Base-by-base conservation (phyloP, 2,329 filamentous ascomycete species). In the Magnaporthales sp. region DNA sequence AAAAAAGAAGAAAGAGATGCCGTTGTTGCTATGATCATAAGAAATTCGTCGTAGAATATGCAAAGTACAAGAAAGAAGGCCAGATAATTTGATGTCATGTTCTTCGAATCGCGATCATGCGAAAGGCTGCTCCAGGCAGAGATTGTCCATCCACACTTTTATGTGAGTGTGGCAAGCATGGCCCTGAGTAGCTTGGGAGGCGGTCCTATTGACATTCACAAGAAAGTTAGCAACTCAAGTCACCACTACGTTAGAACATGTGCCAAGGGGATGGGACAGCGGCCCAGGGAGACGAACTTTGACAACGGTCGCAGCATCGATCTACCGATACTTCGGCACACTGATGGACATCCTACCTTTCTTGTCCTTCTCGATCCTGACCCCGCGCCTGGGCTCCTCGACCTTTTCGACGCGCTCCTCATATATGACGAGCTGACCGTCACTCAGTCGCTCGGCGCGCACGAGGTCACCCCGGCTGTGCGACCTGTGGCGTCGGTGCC, bases 331-430 rank as follows among this genome's bases (percentile, higher is more conserved):
- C 80, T 88, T 87, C 74, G 90, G 91, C 78, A 91, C 86, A 81
- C 90, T 91, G 81, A 93, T 88, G 83, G 89, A 87, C 87, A 95
- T 89, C 91, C 89, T 95, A 96, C 93, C 93, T 93, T 91, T 95
- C 83, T 90, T 90, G 80, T 97, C 92, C 83, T 91, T 92, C 80
- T 92, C 91, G 73, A 97, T 87, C 72, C 90, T 83, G 69, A 91
- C 81, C 66, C 85, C 85, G 75, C 80, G 84, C 73, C 79, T 79
- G 63, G 80, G 79, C 72, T 84, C 82, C 70, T 84, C 80, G 65
- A 86, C 76, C 73, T 78, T 80, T 76, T 88, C 84, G 70, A 88
- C 77, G 72, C 81, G 76, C 71, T 88, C 83, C 78, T 87, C 83
- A 69, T 88, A 89, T 60, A 91, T 76, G 62, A 91, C 82, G 38